These are phyloP conservation scores for Cucumis melo DNA, from an alignment of 306 rosid genomes.

Conservation along the genomic window DNA sequence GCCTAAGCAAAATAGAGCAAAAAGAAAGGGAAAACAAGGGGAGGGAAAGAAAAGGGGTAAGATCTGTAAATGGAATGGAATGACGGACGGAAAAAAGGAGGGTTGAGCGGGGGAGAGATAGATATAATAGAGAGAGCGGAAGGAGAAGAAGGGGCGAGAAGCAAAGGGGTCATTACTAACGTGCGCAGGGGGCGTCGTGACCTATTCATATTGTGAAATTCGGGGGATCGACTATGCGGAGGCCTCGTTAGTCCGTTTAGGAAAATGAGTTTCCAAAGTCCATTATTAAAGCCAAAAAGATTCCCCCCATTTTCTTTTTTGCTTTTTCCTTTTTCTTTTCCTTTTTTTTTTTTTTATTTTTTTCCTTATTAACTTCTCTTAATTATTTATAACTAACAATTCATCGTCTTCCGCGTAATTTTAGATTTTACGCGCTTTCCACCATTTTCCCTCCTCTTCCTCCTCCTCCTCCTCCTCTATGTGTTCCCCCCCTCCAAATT, in stretches of 20 bases:
- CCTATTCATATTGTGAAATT: not conserved
- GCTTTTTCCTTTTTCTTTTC: no score
- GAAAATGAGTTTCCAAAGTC: not conserved
- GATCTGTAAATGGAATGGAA: not conserved
- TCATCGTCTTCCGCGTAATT: not conserved
- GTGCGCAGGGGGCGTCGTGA: conserved; percentile 6
- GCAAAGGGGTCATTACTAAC: not conserved
- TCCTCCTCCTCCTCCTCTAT: no score
- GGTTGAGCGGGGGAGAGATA: not conserved
- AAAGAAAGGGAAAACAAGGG: not conserved
- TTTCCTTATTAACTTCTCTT: not conserved
- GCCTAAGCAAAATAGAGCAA: not conserved
- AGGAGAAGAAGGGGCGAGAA: conserved; percentile 6
- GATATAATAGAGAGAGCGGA: not conserved
- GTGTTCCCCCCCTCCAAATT: not conserved
- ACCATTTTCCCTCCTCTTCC: not conserved
- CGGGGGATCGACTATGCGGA: conserved; percentile 5
- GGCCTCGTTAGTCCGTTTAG: conserved; percentile 6
- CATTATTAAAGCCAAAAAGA: not conserved
- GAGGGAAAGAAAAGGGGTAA: not conserved
- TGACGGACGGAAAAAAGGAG: not conserved
- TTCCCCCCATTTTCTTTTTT: not conserved
- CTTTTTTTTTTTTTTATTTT: not conserved
- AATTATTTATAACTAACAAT: not conserved
- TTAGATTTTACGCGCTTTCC: not conserved